These are phyloP conservation scores for Copromyces sp. DNA, from an alignment of 495 filamentous ascomycete species.

Conservation along the genomic window DNA sequence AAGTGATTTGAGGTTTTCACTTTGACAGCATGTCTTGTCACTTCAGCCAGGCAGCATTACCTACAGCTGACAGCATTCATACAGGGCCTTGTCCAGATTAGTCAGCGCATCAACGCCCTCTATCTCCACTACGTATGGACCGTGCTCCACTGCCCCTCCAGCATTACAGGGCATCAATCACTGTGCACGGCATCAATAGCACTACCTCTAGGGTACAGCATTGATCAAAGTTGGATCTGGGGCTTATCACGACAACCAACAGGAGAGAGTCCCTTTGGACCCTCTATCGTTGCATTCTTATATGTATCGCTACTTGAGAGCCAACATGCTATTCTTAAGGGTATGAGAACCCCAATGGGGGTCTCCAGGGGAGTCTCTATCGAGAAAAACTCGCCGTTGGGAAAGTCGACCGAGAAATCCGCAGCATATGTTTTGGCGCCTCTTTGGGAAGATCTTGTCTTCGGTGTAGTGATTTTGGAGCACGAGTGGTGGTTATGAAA, in stretches of 20 bases:
- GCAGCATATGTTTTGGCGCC: too few species aligned
- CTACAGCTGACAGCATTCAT: neutral
- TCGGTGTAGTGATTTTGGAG: too few species aligned
- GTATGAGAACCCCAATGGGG: too few species aligned
- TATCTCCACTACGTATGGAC: neutral
- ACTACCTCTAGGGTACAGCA: neutral
- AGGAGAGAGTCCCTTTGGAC: neutral
- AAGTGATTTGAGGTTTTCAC: neutral
- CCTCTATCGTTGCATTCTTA: neutral
- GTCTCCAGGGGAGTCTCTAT: too few species aligned
- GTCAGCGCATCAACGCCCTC: neutral
- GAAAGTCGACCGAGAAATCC: too few species aligned
- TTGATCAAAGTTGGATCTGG: neutral
- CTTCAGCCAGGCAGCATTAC: neutral
- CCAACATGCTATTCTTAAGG: too few species aligned
- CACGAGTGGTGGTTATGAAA: too few species aligned
- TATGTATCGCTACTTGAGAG: too few species aligned
- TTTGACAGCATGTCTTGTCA: neutral
- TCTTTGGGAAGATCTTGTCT: too few species aligned
- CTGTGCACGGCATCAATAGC: neutral
- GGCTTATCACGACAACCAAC: neutral
- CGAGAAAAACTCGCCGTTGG: too few species aligned
- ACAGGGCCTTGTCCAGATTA: neutral
- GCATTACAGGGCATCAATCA: neutral
- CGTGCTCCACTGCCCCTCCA: neutral